phyloP scores from a whole-genome alignment of 1,139 yeast genomes.

The Candida freyschussii region DNA sequence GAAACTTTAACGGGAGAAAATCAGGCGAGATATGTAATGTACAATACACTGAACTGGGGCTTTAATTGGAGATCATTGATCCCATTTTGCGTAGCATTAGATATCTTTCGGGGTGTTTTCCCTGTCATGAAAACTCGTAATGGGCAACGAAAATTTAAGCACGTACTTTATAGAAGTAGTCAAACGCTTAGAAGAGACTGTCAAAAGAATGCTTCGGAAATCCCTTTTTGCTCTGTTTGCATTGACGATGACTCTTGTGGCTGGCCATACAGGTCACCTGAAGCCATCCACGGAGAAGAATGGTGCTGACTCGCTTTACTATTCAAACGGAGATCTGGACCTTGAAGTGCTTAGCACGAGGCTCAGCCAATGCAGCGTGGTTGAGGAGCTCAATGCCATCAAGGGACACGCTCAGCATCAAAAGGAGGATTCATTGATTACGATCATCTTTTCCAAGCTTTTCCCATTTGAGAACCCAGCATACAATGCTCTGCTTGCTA shows the following conservation, averaged over 20 bases:
- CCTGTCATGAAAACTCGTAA: too few species aligned
- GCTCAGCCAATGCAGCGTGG: slow-evolving; percentile 34
- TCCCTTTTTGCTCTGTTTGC: too few species aligned
- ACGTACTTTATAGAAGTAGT: too few species aligned
- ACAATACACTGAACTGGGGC: slow-evolving; percentile 1
- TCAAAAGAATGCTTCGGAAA: too few species aligned
- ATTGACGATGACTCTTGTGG: too few species aligned
- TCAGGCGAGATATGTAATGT: not conserved
- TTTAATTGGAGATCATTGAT: too few species aligned
- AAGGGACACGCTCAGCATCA: slow-evolving; percentile 17
- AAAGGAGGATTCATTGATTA: slow-evolving; percentile 27
- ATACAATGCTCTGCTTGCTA: slow-evolving; percentile 56
- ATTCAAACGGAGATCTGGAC: slow-evolving; percentile 37
- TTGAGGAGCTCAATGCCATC: slow-evolving; percentile 29
- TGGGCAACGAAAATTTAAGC: too few species aligned
- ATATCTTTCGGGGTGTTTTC: too few species aligned
- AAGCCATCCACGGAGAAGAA: too few species aligned
- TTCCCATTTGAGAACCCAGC: slow-evolving; percentile 50
- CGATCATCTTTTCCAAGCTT: slow-evolving; percentile 33
- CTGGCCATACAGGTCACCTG: too few species aligned
- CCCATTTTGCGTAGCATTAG: too few species aligned
- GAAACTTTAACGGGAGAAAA: slow-evolving; percentile 34
- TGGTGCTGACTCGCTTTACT: slow-evolving; percentile 11
- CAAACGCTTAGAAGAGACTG: too few species aligned
- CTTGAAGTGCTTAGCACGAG: slow-evolving; percentile 27